Base-by-base conservation (phyloP, 2,329 filamentous ascomycete genomes). In the Hypoxylon sp. region DNA sequence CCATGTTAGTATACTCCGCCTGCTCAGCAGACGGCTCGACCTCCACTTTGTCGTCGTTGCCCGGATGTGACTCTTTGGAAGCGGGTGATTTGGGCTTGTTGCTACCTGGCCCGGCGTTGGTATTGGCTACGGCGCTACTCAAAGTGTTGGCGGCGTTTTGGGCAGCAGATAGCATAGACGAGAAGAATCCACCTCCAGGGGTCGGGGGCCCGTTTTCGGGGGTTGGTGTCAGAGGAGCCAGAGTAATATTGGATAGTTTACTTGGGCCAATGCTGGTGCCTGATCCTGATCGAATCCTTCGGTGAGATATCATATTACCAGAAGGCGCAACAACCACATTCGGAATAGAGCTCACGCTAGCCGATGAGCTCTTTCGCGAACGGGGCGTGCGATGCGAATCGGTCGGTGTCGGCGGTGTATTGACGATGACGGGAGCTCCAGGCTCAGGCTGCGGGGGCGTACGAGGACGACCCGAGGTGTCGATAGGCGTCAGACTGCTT, bases 101-200 rank as follows among this genome's bases (percentile, higher is more conserved):
- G 52, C 79, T 77, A n/a, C 80, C 80, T n/a, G 85, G 85, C 6
- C 82, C 79, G 54, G 87, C 82, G 28, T 83, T 82, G 3, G 84
- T 85, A 74, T 88, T 94, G 50, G 87, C 87, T 48, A 97, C 89
- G 49, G 89, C 92, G 67, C 86, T 92, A 70, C 85, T 92, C 4
- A 94, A 77, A 17, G 87, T 89, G 68, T 82, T 93, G 13, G 94
- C 93, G 44, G 94, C 94, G 84, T 91, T 97, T 77, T 98, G 94
- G 17, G 95, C 95, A 47, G 91, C 94, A 41, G 93, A 94, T 68
- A 99, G 88, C 74, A 99, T 91, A 24, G 92, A 94, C 4, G 93
- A 97, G 79, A 99, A 98, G 80, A 99, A 98, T 0, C 93, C 89
- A 37, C 85, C 82, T 56, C 86, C 84, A 28, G 85, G 87, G 72